These are phyloP conservation scores for Mycena maculata DNA, from an alignment of 768 basidiomycete species.

Conservation along the genomic window DNA sequence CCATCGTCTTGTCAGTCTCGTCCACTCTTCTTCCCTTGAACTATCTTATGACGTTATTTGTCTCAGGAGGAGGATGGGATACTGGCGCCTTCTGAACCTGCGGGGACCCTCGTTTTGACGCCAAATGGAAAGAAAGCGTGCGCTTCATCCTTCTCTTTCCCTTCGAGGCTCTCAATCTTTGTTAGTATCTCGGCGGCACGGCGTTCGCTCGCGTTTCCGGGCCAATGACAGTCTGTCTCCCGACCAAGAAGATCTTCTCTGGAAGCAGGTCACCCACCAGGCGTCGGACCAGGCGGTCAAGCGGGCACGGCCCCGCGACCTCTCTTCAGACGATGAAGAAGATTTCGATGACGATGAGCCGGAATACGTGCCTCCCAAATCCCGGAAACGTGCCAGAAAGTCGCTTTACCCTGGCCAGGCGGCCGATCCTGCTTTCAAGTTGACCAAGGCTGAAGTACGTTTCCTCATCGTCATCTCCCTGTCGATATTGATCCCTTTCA, in stretches of 20 bases:
- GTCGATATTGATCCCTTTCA: conserved; percentile 10
- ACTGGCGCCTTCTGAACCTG: conserved; percentile 48
- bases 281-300: conserved; percentile 6
- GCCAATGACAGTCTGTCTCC: conserved; percentile 39
- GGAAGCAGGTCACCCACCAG: conserved; percentile 50
- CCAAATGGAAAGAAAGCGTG: conserved; percentile 59
- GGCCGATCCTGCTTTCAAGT: conserved; percentile 44
- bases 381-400: conserved; percentile 39
- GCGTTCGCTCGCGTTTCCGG: conserved; percentile 44
- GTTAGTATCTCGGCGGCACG: conserved; percentile 51
- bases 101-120: conserved; percentile 55
- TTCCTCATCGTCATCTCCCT: background rate
- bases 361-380: conserved; percentile 18
- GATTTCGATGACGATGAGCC: conserved; percentile 22
- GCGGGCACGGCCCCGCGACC: conserved; percentile 21
- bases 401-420: conserved; percentile 20
- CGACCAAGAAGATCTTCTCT: conserved; percentile 50
- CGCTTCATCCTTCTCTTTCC: conserved; percentile 25
- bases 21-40: background rate
- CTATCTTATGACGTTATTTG: conserved; percentile 11
- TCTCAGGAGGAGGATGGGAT: conserved; percentile 58
- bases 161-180: background rate
- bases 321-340: conserved; percentile 8
- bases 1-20: conserved; percentile 53
- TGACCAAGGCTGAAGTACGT: conserved; percentile 58